phyloP scores from a whole-genome alignment of 495 filamentous ascomycete genomes.

The Aspergillus biplanus region DNA sequence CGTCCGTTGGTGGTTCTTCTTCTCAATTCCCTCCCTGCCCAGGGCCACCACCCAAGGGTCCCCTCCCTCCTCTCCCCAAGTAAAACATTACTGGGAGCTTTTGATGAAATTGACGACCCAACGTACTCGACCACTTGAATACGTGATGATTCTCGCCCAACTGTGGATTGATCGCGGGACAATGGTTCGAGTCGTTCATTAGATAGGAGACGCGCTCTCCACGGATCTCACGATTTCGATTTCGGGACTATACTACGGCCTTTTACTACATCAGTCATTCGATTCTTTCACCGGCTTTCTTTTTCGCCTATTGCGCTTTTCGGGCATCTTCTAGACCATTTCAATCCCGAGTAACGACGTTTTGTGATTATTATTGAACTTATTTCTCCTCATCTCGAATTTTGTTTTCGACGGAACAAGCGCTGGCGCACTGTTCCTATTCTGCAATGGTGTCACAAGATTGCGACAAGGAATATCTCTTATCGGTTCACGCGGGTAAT shows the following conservation, averaged over 20 bases:
- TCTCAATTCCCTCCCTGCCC: conserved; percentile 77
- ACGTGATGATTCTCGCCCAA: conserved; percentile 1
- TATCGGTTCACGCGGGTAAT: conserved; percentile 18
- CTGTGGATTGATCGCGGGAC: conserved; percentile 8
- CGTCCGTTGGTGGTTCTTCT: conserved; percentile 68
- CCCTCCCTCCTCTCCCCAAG: conserved; percentile 81
- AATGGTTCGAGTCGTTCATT: conserved; percentile 30
- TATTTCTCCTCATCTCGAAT: conserved; percentile 18
- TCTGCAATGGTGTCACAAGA: conserved; percentile 24
- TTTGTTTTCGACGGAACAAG: conserved; percentile 18
- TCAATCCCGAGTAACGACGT: conserved; percentile 19
- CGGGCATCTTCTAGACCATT: conserved; percentile 21
- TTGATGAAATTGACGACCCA: conserved; percentile 46
- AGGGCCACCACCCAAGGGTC: conserved; percentile 80
- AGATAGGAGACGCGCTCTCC: conserved; percentile 29
- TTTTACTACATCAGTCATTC: conserved; percentile 26
- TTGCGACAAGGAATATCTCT: conserved; percentile 21
- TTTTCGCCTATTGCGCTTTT: conserved; percentile 18
- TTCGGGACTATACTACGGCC: conserved; percentile 27
- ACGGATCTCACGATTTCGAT: conserved; percentile 41
- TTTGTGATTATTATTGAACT: conserved; percentile 14
- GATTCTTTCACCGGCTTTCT: conserved; percentile 19
- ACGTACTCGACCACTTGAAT: conserved; percentile 30
- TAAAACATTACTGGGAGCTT: conserved; percentile 44
- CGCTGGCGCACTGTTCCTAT: conserved; percentile 29